phyloP scores from a whole-genome alignment of 2,329 filamentous ascomycete genomes.

The Alternaria viburni region DNA sequence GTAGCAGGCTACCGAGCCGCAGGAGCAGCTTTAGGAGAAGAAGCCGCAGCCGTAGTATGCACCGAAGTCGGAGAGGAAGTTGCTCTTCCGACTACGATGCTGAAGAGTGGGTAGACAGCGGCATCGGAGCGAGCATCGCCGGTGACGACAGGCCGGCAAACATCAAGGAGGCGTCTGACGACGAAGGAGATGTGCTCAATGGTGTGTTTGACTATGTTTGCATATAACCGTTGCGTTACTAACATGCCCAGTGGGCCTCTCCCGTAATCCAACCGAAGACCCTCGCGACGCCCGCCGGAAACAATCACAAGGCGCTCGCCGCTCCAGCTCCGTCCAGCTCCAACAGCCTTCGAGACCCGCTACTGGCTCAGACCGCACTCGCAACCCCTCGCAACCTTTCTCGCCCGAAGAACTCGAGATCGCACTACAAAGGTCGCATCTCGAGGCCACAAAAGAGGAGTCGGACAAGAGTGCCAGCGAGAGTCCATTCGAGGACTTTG shows the following conservation, averaged over 20 bases:
- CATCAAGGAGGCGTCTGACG: constrained; percentile 52
- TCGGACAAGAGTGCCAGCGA: constrained; percentile 31
- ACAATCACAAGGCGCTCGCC: constrained; percentile 34
- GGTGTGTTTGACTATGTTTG: constrained; percentile 41
- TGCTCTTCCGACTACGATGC: constrained; percentile 47
- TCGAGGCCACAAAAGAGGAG: constrained; percentile 40
- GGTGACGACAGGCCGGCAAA: constrained; percentile 42
- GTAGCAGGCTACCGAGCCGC: constrained; percentile 53
- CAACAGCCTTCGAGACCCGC: constrained; percentile 30
- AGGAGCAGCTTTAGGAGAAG: constrained; percentile 43
- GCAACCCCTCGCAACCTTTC: constrained; percentile 48
- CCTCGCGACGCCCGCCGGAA: constrained; percentile 35
- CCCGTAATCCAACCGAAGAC: constrained; percentile 42
- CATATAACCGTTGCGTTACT: constrained; percentile 14
- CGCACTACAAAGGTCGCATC: constrained; percentile 51
- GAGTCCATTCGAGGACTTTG: constrained; percentile 25
- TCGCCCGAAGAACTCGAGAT: constrained; percentile 54
- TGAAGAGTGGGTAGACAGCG: constrained; percentile 47
- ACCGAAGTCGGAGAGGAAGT: constrained; percentile 42
- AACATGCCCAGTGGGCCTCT: constrained; percentile 42
- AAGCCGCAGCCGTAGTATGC: constrained; percentile 38
- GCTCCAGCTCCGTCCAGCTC: constrained; percentile 33
- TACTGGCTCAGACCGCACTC: constrained; percentile 35
- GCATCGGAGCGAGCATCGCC: constrained; percentile 42
- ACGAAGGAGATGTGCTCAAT: constrained; percentile 54